A percentile compares a stretch with the other conserved stretches of the same genome.
Conservation (phyloP, 352 stramenopile species). For the Pythium dissotocum region DNA sequence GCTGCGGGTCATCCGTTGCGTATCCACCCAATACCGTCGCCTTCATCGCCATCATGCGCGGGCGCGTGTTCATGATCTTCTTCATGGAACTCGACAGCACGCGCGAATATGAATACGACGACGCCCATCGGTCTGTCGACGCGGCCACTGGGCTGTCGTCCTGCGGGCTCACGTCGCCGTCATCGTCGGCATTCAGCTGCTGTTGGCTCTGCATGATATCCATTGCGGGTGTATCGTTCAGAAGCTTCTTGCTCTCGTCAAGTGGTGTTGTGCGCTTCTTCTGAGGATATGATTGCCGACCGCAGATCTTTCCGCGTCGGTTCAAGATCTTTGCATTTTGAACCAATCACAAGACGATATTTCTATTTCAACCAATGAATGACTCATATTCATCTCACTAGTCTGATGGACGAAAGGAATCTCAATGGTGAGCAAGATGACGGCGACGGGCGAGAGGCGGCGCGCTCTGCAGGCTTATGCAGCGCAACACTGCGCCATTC, state of each 20-base stretch:
- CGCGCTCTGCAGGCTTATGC: not conserved
- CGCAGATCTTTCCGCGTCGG: not conserved
- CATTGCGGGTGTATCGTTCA: not conserved
- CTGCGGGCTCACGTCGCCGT: not conserved
- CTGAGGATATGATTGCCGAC: not conserved
- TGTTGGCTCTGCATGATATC: not conserved
- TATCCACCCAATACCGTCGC: constrained; percentile 9
- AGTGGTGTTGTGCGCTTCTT: not conserved
- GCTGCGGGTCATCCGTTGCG: not conserved
- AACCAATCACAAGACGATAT: not conserved
- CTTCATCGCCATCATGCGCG: constrained; percentile 19
- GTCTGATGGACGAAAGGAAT: not conserved
- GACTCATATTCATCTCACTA: not conserved
- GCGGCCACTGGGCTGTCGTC: not conserved
- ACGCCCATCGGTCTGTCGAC: constrained; percentile 11
- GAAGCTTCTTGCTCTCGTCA: no score
- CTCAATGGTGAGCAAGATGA: not conserved
- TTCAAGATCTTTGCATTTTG: constrained; percentile 11
- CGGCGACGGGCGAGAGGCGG: not conserved
- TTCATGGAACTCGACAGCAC: constrained; percentile 54
- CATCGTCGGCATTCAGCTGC: not conserved
- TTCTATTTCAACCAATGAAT: not conserved
- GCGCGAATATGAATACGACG: constrained; percentile 37
- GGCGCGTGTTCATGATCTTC: constrained; percentile 46
- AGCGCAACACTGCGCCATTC: not conserved